Conservation (phyloP, 192 early-diverging fungal species). For the Irineochytrium annulatum region DNA sequence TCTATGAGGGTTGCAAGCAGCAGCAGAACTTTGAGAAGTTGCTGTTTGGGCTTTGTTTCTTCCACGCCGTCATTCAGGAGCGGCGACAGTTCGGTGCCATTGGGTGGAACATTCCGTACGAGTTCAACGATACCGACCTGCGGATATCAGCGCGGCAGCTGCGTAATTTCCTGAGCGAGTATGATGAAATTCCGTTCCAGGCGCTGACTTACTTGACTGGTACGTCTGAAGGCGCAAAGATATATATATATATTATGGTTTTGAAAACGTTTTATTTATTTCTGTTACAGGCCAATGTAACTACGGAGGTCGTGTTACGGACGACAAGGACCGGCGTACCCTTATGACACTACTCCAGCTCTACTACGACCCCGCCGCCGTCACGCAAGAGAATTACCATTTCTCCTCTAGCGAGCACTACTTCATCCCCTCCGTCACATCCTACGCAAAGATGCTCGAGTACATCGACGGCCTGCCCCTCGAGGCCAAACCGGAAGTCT, state of each 20-base stretch:
- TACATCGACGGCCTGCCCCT: conserved; percentile 52
- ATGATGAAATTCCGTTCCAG: conserved; percentile 53
- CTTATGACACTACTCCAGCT: conserved; percentile 42
- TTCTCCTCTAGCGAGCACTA: conserved; percentile 48
- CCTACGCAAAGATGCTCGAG: conserved; percentile 39
- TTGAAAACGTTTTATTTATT: background rate
- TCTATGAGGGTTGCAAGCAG: conserved; percentile 58
- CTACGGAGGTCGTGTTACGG: conserved; percentile 58
- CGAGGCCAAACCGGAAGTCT: conserved; percentile 56
- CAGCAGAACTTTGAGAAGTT: conserved; percentile 50
- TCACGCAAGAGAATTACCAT: conserved; percentile 33
- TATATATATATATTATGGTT: conserved; percentile 17
- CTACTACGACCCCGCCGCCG: conserved; percentile 47
- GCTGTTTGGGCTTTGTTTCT: conserved; percentile 56
- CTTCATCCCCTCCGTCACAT: conserved; percentile 38
- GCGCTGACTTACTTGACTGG: conserved; percentile 55
- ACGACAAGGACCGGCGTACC: conserved; percentile 56
- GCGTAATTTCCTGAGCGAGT: conserved; percentile 56
- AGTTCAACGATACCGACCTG: conserved; percentile 60
- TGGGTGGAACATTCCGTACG: conserved; percentile 65
- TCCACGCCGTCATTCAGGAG: conserved; percentile 61
- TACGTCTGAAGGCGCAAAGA: too few species aligned
- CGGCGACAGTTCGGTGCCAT: conserved; percentile 56
- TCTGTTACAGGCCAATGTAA: conserved; percentile 48
- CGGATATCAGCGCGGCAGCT: conserved; percentile 59